Evolutionary conservation across 164 flowering plant genomes (phyloP).

Genomic region (Vitis labrusca): DNA sequence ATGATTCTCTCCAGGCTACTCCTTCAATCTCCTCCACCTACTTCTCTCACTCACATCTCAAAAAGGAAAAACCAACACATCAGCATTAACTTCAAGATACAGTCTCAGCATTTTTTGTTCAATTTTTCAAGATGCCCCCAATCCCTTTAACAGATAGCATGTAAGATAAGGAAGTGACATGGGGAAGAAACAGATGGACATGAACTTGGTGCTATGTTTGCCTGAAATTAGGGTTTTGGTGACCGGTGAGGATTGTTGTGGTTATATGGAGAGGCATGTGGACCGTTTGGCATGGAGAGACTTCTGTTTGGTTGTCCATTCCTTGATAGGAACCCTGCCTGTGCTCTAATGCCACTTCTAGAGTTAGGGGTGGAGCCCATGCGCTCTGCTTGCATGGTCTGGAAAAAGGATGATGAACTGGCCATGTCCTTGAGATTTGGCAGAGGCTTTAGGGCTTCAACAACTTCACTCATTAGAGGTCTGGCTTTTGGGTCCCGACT

Average conservation of each 20-base stretch:
- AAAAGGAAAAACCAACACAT: background rate
- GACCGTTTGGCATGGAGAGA: slow-evolving; percentile 16
- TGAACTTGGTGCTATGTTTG: background rate
- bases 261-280: slow-evolving; percentile 23
- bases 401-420: slow-evolving; percentile 27
- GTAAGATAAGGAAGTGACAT: background rate
- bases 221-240: slow-evolving; percentile 14
- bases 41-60: background rate
- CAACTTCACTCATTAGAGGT: slow-evolving; percentile 41
- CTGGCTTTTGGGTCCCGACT: slow-evolving; percentile 29
- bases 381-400: slow-evolving; percentile 27
- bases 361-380: slow-evolving; percentile 3
- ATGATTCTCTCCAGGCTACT: background rate
- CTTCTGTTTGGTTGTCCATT: slow-evolving; percentile 24
- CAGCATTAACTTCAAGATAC: background rate
- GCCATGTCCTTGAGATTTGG: slow-evolving; percentile 33
- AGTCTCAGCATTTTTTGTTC: background rate
- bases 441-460: slow-evolving; percentile 28
- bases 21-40: slow-evolving; percentile 1
- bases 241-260: slow-evolving; percentile 17
- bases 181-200: background rate
- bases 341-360: slow-evolving; percentile 14
- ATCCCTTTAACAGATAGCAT: background rate
- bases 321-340: slow-evolving; percentile 12
- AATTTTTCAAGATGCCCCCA: slow-evolving; percentile 3